Base-by-base conservation (phyloP, 2,329 filamentous ascomycete species). In the Fusarium sp. region DNA sequence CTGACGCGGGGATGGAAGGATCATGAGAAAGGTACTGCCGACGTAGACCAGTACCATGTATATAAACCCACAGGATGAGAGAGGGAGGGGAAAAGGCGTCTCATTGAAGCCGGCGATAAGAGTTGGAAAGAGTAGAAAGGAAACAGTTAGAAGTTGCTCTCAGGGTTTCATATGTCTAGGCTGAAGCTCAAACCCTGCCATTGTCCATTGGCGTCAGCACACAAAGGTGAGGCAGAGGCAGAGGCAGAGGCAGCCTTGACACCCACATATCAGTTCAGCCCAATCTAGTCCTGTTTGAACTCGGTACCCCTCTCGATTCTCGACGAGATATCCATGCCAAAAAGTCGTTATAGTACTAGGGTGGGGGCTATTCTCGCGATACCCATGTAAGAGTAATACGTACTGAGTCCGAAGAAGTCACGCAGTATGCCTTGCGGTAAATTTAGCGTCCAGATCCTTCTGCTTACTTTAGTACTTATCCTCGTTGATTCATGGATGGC, bases 201-300 rank as follows among this genome's bases (percentile, higher is more conserved):
- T 54, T 21, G 23, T 7, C 21, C 28, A 56, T 57, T 15, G 14
- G 8, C 38, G 46, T 23, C 49, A 62, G 49, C 58, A 30, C 51
- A 44, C 43, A 32, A 55, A 30, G 30, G 47, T 51, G 42, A 52
- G 39, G 30, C 28, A 28, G 60, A 60, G 62, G 65, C 48, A 68
- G 40, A 52, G 39, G 30, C 28, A 28, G 61, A 61, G 62, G 65
- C 52, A 69, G 56, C 65, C 58, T 62, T 62, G 57, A 44, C 39
- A 51, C 32, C n/a, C 24, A 17, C 32, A 49, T 14, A 40, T 45
- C 50, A 21, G 28, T 54, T 34, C 24, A 44, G 47, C 58, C 40
- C 55, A 60, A 26, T 30, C 38, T 52, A 53, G 56, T 28, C 36
- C 45, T 21, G 20, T 39, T 56, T 46, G 24, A 40, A 56, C 50